phyloP scores from a whole-genome alignment of 768 basidiomycete genomes.

The Cantharellus anzutake region DNA sequence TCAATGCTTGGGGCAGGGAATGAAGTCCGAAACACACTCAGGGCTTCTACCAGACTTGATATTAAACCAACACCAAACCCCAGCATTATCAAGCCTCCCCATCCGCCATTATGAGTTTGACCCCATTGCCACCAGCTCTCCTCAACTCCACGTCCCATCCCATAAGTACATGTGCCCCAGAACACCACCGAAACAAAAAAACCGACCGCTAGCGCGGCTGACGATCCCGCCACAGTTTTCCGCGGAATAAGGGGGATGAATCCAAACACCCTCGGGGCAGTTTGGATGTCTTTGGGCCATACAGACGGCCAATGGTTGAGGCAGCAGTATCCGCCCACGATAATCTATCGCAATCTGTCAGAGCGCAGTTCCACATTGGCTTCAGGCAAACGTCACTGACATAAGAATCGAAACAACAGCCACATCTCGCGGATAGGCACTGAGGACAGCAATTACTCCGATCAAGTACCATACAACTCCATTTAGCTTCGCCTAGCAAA shows the following conservation, averaged over 20 bases:
- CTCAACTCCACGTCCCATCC: constrained; percentile 20
- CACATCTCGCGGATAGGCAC: constrained; percentile 64
- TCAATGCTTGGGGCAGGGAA: neutral
- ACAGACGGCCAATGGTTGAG: constrained; percentile 78
- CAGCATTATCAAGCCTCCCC: constrained; percentile 33
- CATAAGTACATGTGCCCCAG: constrained; percentile 40
- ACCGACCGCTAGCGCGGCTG: constrained; percentile 54
- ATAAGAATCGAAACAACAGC: constrained; percentile 81
- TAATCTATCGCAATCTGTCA: constrained; percentile 31
- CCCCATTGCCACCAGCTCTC: constrained; percentile 21
- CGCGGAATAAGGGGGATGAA: constrained; percentile 52
- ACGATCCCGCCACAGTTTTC: constrained; percentile 72
- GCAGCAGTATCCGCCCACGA: constrained; percentile 95
- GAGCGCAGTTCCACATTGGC: neutral
- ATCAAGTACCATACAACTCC: constrained; percentile 87
- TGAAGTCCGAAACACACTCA: constrained; percentile 36
- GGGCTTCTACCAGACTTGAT: constrained; percentile 71
- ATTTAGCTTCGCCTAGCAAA: constrained; percentile 42
- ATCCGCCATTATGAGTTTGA: constrained; percentile 21
- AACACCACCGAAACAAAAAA: constrained; percentile 45
- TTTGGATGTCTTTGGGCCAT: constrained; percentile 45
- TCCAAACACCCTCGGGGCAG: constrained; percentile 27
- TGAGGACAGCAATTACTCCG: constrained; percentile 61
- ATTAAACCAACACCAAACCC: constrained; percentile 54
- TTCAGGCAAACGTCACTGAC: constrained; percentile 27